These are phyloP conservation scores for Hortiboletus campestris DNA, from an alignment of 768 basidiomycete species.

Conservation along the genomic window DNA sequence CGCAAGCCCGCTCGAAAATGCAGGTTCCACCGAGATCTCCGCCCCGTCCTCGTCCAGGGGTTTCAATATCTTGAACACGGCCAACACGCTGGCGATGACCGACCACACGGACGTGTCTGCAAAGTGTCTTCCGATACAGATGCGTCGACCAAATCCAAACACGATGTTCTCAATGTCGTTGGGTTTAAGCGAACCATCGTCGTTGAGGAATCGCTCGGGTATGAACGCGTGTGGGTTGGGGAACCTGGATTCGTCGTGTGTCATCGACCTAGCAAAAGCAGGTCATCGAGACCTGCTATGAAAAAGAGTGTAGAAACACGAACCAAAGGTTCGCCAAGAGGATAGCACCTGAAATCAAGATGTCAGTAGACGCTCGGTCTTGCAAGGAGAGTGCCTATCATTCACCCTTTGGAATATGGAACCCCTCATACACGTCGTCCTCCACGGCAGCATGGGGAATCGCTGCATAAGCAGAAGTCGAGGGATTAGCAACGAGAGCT, in stretches of 20 bases:
- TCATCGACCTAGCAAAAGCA: neutral
- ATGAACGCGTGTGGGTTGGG: neutral
- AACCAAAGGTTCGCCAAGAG: constrained; percentile 30
- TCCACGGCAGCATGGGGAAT: constrained; percentile 5
- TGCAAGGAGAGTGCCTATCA: no score
- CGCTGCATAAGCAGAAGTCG: neutral
- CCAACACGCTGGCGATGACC: neutral
- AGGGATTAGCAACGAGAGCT: neutral
- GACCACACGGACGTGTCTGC: constrained; percentile 3
- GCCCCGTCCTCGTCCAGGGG: neutral
- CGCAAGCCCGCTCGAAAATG: neutral
- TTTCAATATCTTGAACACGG: neutral
- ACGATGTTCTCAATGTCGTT: constrained; percentile 2
- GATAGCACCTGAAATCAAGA: constrained; percentile 10
- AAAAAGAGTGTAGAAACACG: neutral
- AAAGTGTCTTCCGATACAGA: constrained; percentile 15
- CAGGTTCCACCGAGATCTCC: constrained; percentile 4
- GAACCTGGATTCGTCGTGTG: neutral
- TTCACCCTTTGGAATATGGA: constrained; percentile 38
- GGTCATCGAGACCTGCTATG: neutral
- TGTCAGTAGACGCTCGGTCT: neutral
- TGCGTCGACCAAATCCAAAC: constrained; percentile 23
- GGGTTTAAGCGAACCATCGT: neutral
- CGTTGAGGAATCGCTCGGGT: neutral
- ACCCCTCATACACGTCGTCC: constrained; percentile 21